Conservation (phyloP, 2,329 filamentous ascomycete genomes). For the Beauveria asiatica region DNA sequence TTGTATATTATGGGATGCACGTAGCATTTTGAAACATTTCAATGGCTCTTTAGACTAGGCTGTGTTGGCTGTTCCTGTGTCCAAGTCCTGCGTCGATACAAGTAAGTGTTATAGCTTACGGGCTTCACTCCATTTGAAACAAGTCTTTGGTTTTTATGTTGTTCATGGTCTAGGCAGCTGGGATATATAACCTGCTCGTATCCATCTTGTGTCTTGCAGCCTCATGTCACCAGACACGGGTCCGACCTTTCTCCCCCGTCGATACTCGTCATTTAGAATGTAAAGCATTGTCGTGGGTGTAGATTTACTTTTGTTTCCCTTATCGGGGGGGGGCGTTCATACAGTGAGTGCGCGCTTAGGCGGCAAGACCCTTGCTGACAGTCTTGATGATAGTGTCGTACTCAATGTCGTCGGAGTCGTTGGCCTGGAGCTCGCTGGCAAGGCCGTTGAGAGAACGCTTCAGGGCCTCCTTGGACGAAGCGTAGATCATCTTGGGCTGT, state of each 20-base stretch:
- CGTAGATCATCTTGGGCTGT: constrained; percentile 84
- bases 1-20: neutral
- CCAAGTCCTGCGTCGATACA: neutral
- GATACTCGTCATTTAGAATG: neutral
- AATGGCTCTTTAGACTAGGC: neutral
- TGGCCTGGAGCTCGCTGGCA: constrained; percentile 72
- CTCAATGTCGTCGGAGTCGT: constrained; percentile 76
- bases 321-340: neutral
- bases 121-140: neutral
- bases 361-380: constrained; percentile 55
- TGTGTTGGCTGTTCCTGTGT: neutral
- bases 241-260: neutral
- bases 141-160: neutral
- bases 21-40: neutral
- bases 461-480: constrained; percentile 78
- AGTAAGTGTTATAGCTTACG: neutral
- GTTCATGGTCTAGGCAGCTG: constrained; percentile 6
- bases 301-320: neutral
- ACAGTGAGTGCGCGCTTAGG: constrained; percentile 27
- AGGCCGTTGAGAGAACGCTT: constrained; percentile 72
- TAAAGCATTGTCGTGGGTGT: neutral
- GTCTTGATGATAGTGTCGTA: constrained; percentile 60
- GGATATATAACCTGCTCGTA: constrained; percentile 10
- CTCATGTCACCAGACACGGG: neutral
- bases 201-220: constrained; percentile 3